Conservation (phyloP, 1,284 basidiomycete genomes). For the Schizophyllum amplum region DNA sequence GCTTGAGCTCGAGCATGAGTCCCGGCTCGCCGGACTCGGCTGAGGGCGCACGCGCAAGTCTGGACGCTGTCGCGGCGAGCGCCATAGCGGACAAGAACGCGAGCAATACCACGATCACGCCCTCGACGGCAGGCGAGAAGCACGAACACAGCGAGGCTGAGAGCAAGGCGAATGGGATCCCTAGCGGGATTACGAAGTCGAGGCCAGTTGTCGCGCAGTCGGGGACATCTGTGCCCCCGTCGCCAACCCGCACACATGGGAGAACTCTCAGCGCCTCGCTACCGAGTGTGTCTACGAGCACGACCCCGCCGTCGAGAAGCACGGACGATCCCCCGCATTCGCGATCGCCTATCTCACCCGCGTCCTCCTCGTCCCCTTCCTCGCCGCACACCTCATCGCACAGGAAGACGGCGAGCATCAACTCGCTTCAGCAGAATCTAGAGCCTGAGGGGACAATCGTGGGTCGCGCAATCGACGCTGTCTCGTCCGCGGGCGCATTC, state of each 20-base stretch:
- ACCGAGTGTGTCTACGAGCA: neutral
- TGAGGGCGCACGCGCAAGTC: neutral
- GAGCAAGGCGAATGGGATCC: neutral
- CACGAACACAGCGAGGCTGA: neutral
- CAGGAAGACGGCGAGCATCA: neutral
- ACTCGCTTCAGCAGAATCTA: neutral
- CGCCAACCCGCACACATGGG: neutral
- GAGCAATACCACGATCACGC: neutral
- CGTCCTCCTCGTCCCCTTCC: neutral
- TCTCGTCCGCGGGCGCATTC: constrained; percentile 56
- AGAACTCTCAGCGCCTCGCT: neutral
- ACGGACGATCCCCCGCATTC: neutral
- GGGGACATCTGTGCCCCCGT: neutral
- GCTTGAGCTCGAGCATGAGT: constrained; percentile 40
- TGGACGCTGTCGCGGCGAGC: neutral
- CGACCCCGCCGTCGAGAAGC: neutral
- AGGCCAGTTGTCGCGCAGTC: neutral
- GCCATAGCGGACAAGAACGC: neutral
- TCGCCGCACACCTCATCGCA: too few species aligned
- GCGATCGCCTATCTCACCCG: neutral
- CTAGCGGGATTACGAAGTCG: neutral
- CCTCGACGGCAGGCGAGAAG: neutral
- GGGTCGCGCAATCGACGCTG: constrained; percentile 63
- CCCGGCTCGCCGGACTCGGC: constrained; percentile 19
- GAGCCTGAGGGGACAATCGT: constrained; percentile 37